A percentile compares a stretch with the other conserved stretches of the same genome.
phyloP scores from a whole-genome alignment of 2,329 filamentous ascomycete genomes.

The Camptophora hylomeconis region DNA sequence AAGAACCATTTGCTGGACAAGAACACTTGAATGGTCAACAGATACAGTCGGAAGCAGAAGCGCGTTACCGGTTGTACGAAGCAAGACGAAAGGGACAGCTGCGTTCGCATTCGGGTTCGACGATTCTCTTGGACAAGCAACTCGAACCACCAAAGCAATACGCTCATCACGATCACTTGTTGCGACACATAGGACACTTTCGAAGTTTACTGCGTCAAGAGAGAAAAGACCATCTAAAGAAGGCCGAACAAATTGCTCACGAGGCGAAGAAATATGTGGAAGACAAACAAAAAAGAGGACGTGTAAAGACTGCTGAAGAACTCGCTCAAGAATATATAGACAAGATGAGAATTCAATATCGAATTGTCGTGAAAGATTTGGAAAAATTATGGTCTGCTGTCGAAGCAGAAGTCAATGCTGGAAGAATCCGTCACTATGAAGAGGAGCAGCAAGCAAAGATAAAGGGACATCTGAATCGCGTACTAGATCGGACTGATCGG shows the following conservation, averaged over 20 bases:
- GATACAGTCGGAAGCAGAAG: conserved; percentile 53
- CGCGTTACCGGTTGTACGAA: conserved; percentile 56
- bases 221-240: conserved; percentile 46
- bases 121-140: conserved; percentile 52
- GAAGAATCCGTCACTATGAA: conserved; percentile 44
- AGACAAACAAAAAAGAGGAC: conserved; percentile 46
- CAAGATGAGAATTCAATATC: too few relatives aligned
- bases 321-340: conserved; percentile 70
- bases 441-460: conserved; percentile 44
- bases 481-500: conserved; percentile 41
- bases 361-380: conserved; percentile 53
- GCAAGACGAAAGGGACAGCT: conserved; percentile 65
- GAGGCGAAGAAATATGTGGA: conserved; percentile 37
- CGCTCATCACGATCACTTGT: conserved; percentile 75
- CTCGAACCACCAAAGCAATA: conserved; percentile 69
- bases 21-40: conserved; percentile 42
- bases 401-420: conserved; percentile 43
- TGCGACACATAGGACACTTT: conserved; percentile 67
- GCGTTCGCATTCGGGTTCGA: conserved; percentile 34
- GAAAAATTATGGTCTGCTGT: conserved; percentile 49
- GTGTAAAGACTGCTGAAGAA: conserved; percentile 44
- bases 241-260: conserved; percentile 14
- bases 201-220: conserved; percentile 68
- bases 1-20: conserved; percentile 28
- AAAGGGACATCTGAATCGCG: conserved; percentile 37